Evolutionary conservation across 148 eudicot species (phyloP), one percentile per base, ranked within the genome.

Genomic region (Chenopodium berlandieri): DNA sequence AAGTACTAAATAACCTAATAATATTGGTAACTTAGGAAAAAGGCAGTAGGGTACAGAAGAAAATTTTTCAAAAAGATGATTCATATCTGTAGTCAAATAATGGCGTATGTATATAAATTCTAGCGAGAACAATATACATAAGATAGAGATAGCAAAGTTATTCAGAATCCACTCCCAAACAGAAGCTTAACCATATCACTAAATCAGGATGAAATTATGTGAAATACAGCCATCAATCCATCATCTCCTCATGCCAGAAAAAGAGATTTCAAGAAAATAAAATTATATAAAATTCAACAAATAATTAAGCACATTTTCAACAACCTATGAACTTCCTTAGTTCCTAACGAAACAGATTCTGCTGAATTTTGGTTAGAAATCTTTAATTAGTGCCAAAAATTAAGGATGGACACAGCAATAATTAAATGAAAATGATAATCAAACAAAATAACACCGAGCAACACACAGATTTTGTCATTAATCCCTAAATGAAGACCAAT

Each of bases 1-100:
- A 63, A 83, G 27, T 52, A 56, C 65, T 67, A 74, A 14, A 40
- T n/a, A 63, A 78, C 1, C 73, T n/a, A 7, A 37, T 78, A 58
- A 65, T 23, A 17, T 65, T 67, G 4, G 10, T 12, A 58, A 7
- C 14, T 16, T 14, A 79, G 54, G 34, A 54, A 52, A 63, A 71
- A 11, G 20, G 73, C 19, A 68, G 74, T 56, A 48, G 31, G 17
- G 44, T 32, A 62, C 3, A 12, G 3, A 56, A 56, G 27, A 71
- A 40, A 71, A 9, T 0, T 9, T 71, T 40, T 7, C n/a, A 2
- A 12, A 14, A 44, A 9, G 46, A 0, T 34, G 19, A 75, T 34
- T 34, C 17, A 58, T 20, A 76, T 23, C 27, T 13, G 14, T 1
- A 19, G 44, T 5, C n/a, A 69, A 19, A 56, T 56, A 0, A 75